Base-by-base conservation (phyloP, 257 asterid genomes). In the Solanum rostratum region DNA sequence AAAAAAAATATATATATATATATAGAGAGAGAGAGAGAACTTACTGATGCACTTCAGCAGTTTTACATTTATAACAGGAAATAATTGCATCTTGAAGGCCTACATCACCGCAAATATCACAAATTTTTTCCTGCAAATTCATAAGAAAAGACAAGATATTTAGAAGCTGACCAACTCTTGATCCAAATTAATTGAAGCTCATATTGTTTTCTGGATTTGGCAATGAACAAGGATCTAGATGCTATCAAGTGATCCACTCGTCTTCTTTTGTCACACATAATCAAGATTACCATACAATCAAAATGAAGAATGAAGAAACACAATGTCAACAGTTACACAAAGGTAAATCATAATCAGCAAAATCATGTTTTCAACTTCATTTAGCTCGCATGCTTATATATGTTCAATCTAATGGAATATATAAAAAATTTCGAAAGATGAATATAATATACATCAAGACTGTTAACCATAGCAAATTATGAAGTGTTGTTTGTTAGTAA, bases 41-140 rank as follows among this genome's bases (percentile, higher is more conserved):
- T 86, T 90, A 93, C 98, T 84, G 70, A 85, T 95, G 98, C 85
- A 87, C 92, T n/a, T 79, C 45, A 81, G 66, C 88, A 50, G 22
- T 86, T 86, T 90, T 90, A 85, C 98, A 95, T 15, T n/a, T 84
- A 65, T 66, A 10, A 88, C 98, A 95, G 59, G 91, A 88, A 65
- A 80, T 18, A 59, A 91, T 54, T 84, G 90, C 90, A 2, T 90
- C 91, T 16, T 19, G 45, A 65, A 80, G 87, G 41, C 97, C 98
- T 41, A 60, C 53, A 76, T 86, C 87, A 70, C 98, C 98, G 83
- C 98, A 95, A 37, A 88, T 84, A 88, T 91, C 86, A 78, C 98
- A 95, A 62, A 84, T 39, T 6, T 59, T 54, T 83, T 79, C 92
- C 98, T 95, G 91, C 88, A 91, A 86, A 87, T 54, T 60, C 29